phyloP scores from a whole-genome alignment of 2,329 filamentous ascomycete species.

The Curvularia lunata region DNA sequence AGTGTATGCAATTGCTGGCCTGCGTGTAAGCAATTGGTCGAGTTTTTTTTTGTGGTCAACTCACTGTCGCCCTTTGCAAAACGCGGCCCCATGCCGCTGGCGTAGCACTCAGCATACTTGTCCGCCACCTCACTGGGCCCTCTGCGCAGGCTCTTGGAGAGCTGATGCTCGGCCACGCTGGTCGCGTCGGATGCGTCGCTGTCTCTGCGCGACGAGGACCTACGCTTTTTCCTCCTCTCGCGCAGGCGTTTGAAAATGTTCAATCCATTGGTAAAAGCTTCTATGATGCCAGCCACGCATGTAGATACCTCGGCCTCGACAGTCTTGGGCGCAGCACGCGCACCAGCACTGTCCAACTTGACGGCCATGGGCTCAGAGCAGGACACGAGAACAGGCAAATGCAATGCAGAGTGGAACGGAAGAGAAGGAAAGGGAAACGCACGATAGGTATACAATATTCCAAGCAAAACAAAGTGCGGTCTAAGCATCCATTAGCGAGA shows the following conservation, averaged over 20 bases:
- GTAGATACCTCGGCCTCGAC: constrained; percentile 38
- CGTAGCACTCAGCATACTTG: constrained; percentile 52
- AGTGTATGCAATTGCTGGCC: constrained; percentile 53
- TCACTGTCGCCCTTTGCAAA: constrained; percentile 56
- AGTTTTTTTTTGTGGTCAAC: constrained; percentile 14
- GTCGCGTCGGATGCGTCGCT: constrained; percentile 24
- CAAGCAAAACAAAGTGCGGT: constrained; percentile 26
- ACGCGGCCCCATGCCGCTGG: constrained; percentile 41
- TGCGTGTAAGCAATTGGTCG: neutral
- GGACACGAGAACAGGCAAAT: constrained; percentile 19
- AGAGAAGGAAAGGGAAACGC: constrained; percentile 14
- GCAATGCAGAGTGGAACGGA: constrained; percentile 13
- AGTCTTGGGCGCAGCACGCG: constrained; percentile 24
- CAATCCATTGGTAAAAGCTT: constrained; percentile 54
- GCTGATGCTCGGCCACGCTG: constrained; percentile 45
- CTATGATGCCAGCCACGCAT: constrained; percentile 52
- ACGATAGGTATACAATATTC: constrained; percentile 22
- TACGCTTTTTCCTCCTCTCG: constrained; percentile 42
- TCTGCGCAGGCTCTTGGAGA: constrained; percentile 50
- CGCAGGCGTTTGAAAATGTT: constrained; percentile 54
- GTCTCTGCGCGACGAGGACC: constrained; percentile 32
- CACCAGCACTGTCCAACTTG: constrained; percentile 20
- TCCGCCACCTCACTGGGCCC: constrained; percentile 52
- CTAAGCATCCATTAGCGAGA: constrained; percentile 30
- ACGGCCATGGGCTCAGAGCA: constrained; percentile 33